Evolutionary conservation across 148 eudicot species (phyloP).

Genomic region (Rhododendron henanense): DNA sequence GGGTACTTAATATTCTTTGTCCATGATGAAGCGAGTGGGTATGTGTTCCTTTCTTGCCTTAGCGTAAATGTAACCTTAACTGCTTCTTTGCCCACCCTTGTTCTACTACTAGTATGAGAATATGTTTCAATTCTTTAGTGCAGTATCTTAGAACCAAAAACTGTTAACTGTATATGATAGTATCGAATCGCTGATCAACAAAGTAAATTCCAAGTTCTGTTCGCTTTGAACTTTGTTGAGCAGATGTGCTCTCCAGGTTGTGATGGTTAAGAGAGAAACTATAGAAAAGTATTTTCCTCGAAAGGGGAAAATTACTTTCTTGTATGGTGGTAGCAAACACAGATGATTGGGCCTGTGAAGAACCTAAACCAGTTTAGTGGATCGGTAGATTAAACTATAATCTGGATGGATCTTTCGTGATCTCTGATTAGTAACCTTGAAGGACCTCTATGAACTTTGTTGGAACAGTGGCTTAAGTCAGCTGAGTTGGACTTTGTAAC

Average conservation of each 20-base stretch:
- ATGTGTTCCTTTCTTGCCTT: slow-evolving; percentile 7
- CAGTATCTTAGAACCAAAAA: neutral
- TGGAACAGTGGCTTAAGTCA: neutral
- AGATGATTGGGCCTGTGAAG: neutral
- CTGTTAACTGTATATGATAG: neutral
- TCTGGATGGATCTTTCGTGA: neutral
- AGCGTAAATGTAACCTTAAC: neutral
- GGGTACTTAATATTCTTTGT: slow-evolving; percentile 90
- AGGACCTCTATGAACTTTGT: neutral
- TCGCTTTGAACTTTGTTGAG: neutral
- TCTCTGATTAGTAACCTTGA: neutral
- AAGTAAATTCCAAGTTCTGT: neutral
- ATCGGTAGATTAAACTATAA: neutral
- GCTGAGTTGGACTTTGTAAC: neutral
- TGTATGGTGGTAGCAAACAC: neutral
- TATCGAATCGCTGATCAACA: neutral
- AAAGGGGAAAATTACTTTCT: neutral
- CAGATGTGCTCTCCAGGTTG: neutral
- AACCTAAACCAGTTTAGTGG: neutral
- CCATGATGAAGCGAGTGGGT: slow-evolving; percentile 88
- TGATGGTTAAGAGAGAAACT: neutral
- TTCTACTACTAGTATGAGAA: neutral
- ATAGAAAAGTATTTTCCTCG: neutral
- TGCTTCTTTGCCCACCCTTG: neutral
- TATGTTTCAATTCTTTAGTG: neutral